phyloP scores from a whole-genome alignment of 129 eudicot genomes.

The Lactuca saligna region DNA sequence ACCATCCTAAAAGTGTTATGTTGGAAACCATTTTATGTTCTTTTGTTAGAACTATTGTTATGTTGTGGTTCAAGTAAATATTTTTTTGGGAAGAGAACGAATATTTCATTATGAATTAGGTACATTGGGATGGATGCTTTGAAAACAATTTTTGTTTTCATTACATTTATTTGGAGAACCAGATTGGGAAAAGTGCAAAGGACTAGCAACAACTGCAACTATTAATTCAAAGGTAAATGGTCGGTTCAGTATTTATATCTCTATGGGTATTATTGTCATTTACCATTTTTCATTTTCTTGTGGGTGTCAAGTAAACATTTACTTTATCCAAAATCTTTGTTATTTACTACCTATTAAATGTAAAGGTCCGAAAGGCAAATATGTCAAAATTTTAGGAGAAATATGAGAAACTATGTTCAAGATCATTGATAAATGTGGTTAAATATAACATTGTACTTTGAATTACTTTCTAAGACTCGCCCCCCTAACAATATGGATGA shows the following conservation, averaged over 20 bases:
- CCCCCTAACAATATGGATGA: too few relatives aligned
- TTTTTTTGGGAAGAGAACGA: too few relatives aligned
- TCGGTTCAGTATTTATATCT: constrained; percentile 26
- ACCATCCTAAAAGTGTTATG: too few relatives aligned
- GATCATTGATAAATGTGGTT: constrained; percentile 30
- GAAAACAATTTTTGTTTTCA: constrained; percentile 16
- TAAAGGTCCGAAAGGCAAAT: constrained; percentile 48
- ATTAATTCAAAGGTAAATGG: constrained; percentile 53
- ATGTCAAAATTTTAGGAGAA: constrained; percentile 57
- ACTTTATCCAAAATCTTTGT: constrained; percentile 81
- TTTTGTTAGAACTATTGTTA: too few relatives aligned
- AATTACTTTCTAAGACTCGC: too few relatives aligned
- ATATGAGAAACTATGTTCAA: constrained; percentile 58
- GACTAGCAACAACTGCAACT: constrained; percentile 67
- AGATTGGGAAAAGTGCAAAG: constrained; percentile 71
- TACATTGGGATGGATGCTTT: constrained; percentile 65
- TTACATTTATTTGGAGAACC: constrained; percentile 62
- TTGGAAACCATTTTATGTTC: too few relatives aligned
- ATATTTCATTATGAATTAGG: too few relatives aligned
- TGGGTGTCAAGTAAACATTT: neutral
- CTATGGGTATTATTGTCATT: neutral
- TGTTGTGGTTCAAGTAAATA: neutral
- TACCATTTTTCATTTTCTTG: neutral
- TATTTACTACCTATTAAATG: constrained; percentile 52
- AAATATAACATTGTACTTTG: too few relatives aligned